Evolutionary conservation across 169 alveolate genomes (phyloP).

Genomic region (Cystoisospora suis): DNA sequence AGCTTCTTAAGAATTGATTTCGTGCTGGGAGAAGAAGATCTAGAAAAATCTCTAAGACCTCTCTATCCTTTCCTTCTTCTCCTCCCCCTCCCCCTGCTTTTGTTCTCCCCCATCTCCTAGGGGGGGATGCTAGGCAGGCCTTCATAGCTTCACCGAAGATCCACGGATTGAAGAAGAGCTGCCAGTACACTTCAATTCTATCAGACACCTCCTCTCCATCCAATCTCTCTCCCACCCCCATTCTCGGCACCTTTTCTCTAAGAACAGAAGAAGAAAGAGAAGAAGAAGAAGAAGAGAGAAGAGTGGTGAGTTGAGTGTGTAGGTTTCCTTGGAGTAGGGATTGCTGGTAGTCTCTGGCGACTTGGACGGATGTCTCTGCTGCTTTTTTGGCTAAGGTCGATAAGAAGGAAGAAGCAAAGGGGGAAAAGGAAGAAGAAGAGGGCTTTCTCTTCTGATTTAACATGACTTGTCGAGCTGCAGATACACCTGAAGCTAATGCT

Average conservation of each 20-base stretch:
- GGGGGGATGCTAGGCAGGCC: background rate
- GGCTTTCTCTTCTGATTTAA: too few species aligned
- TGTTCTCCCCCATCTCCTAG: too few species aligned
- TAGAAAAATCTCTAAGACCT: background rate
- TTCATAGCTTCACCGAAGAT: slow-evolving; percentile 14
- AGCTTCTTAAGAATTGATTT: background rate
- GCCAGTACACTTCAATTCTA: too few species aligned
- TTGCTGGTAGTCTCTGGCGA: background rate
- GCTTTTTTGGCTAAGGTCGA: background rate
- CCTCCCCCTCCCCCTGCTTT: too few species aligned
- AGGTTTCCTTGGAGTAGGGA: background rate
- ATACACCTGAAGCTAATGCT: background rate
- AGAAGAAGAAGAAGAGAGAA: too few species aligned
- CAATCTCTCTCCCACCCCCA: too few species aligned
- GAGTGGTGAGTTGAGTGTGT: too few species aligned
- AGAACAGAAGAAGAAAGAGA: too few species aligned
- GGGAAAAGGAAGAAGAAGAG: background rate
- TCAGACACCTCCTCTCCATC: too few species aligned
- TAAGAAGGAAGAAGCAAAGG: background rate
- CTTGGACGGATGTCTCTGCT: background rate
- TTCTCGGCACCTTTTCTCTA: too few species aligned
- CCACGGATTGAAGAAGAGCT: background rate
- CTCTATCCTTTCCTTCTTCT: background rate
- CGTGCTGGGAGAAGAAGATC: background rate
- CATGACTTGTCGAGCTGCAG: too few species aligned